Evolutionary conservation across 306 rosid species (phyloP).

Genomic region (Rosa multiflora): DNA sequence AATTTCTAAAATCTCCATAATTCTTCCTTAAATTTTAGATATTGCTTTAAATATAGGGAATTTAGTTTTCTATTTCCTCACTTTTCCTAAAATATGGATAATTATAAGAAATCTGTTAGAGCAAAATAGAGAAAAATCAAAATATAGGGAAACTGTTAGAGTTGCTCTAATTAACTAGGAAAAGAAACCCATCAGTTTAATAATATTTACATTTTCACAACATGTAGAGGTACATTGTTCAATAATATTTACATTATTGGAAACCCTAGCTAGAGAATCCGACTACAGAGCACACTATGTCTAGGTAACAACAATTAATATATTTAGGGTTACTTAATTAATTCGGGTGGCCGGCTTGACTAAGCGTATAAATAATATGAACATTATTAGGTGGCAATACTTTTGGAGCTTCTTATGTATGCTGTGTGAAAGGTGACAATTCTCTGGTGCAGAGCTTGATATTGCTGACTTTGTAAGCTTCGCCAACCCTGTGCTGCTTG

Average conservation of each 20-base stretch:
- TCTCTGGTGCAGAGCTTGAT: conserved; percentile 10
- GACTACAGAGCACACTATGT: neutral
- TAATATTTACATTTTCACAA: neutral
- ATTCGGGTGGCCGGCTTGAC: conserved; percentile 48
- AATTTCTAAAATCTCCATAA: too few species aligned
- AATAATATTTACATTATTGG: neutral
- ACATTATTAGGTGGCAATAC: conserved; percentile 33
- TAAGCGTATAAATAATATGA: conserved; percentile 31
- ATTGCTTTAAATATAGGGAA: too few species aligned
- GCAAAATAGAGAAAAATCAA: too few species aligned
- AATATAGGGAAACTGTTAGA: too few species aligned
- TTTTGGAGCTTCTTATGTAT: conserved; percentile 22
- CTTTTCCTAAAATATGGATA: too few species aligned
- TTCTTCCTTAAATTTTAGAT: too few species aligned
- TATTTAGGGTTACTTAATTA: conserved; percentile 9
- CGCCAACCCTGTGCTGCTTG: conserved; percentile 32
- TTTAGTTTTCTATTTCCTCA: too few species aligned
- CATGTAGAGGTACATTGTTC: too few species aligned
- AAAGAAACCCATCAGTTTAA: neutral
- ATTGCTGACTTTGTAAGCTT: conserved; percentile 44
- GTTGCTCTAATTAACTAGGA: neutral
- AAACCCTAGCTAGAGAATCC: neutral
- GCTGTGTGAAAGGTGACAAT: conserved; percentile 18
- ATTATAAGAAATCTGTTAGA: too few species aligned
- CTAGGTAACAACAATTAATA: neutral